A percentile compares a stretch with the other conserved stretches of the same genome.
Evolutionary conservation across 1,284 basidiomycete species (phyloP).

Genomic region (Sporisorium scitamineum): DNA sequence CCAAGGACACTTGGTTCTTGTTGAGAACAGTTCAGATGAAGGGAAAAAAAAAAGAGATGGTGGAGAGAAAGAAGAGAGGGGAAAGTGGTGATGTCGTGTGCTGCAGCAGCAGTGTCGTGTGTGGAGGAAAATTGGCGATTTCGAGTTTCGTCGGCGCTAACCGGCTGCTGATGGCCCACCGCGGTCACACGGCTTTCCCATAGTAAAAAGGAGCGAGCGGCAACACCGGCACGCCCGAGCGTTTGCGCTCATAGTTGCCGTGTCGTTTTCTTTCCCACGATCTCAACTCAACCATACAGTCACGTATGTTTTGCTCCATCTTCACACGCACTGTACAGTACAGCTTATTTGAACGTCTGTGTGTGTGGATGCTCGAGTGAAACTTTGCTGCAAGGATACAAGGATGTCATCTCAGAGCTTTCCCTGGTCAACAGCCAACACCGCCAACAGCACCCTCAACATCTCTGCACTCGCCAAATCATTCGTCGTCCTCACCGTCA

Average conservation of each 20-base stretch:
- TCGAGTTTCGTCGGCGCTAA: not conserved
- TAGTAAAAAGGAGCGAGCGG: not conserved
- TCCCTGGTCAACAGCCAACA: constrained; percentile 37
- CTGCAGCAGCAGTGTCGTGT: not conserved
- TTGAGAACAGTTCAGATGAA: not conserved
- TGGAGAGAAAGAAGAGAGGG: not conserved
- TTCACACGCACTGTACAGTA: not conserved
- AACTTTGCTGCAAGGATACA: not conserved
- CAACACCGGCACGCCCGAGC: not conserved
- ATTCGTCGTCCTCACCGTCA: constrained; percentile 95
- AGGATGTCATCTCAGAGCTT: constrained; percentile 11
- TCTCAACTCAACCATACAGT: not conserved
- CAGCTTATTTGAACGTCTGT: not conserved
- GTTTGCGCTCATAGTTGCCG: not conserved
- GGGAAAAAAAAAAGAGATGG: not conserved
- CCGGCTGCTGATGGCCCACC: not conserved
- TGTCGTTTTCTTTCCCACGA: not conserved
- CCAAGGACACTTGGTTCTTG: not conserved
- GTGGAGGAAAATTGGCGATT: not conserved
- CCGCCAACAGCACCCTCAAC: constrained; percentile 69
- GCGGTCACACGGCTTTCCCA: too few species aligned
- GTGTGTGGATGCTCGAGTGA: not conserved
- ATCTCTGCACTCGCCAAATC: constrained; percentile 88
- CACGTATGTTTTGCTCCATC: not conserved
- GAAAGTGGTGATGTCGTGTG: constrained; percentile 11